phyloP scores from a whole-genome alignment of 1,139 yeast species.

The Saccharomyces hybrid region DNA sequence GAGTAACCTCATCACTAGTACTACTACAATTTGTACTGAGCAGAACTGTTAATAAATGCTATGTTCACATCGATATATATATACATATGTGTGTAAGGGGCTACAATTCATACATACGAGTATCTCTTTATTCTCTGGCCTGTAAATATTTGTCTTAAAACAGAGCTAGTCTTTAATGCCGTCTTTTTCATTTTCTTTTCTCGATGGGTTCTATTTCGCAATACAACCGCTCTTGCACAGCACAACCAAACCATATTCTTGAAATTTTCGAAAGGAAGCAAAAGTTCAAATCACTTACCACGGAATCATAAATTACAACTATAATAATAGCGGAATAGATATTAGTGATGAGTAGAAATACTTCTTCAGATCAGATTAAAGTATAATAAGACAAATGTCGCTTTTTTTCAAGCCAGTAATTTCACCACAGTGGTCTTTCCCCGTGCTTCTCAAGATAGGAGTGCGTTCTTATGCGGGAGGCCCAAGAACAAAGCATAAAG shows the following conservation, averaged over 20 bases:
- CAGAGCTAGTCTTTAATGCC: not conserved
- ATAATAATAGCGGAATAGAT: not conserved
- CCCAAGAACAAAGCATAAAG: not conserved
- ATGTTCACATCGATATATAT: not conserved
- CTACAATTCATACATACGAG: not conserved
- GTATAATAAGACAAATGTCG: not conserved
- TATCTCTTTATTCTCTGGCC: not conserved
- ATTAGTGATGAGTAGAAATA: not conserved
- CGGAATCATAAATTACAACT: not conserved
- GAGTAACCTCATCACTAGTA: not conserved
- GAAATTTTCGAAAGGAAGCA: not conserved
- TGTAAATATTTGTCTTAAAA: not conserved
- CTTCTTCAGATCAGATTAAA: not conserved
- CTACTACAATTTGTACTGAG: not conserved
- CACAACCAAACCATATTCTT: not conserved
- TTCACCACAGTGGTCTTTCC: not conserved
- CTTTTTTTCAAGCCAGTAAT: not conserved
- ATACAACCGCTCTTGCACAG: not conserved
- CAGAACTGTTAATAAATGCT: not conserved
- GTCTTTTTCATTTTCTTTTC: not conserved
- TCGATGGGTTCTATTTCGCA: not conserved
- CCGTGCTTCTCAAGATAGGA: not conserved
- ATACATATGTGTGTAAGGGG: not conserved
- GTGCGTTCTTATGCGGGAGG: not conserved
- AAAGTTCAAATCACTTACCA: not conserved